A percentile compares a stretch with the other conserved stretches of the same genome.
Conservation (phyloP, 2,329 filamentous ascomycete genomes). For the Hymenotorrendiella dingleyae region DNA sequence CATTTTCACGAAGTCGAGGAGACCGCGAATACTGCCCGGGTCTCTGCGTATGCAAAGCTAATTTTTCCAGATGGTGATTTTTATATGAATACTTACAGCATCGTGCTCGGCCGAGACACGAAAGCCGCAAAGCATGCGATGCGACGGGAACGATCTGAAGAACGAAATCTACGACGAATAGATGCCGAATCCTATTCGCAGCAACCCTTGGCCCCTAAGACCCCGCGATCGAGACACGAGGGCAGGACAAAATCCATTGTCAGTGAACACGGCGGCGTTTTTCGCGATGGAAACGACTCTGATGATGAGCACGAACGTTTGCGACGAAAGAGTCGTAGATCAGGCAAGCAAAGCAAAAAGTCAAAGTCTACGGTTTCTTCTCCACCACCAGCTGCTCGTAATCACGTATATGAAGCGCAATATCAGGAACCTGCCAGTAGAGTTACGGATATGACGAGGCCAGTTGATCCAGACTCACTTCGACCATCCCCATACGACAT, state of each 20-base stretch:
- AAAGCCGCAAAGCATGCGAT: conserved; percentile 47
- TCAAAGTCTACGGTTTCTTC: conserved; percentile 42
- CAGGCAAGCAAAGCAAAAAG: conserved; percentile 22
- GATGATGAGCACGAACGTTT: conserved; percentile 46
- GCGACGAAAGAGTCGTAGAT: conserved; percentile 36
- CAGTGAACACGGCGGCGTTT: conserved; percentile 64
- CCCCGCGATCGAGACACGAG: conserved; percentile 37
- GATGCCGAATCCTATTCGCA: conserved; percentile 39
- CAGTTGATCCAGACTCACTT: conserved; percentile 53
- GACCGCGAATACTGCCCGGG: conserved; percentile 5
- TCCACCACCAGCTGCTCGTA: conserved; percentile 27
- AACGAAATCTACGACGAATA: conserved; percentile 40
- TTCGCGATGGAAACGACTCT: conserved; percentile 57
- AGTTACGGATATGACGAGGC: conserved; percentile 52
- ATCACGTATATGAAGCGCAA: conserved; percentile 35
- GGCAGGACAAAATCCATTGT: conserved; percentile 50
- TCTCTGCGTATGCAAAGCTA: conserved; percentile 49
- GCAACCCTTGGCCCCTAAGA: conserved; percentile 41
- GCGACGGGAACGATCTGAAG: conserved; percentile 42
- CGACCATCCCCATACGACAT: conserved; percentile 56
- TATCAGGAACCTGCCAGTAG: conserved; percentile 36
- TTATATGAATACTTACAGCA: conserved; percentile 69
- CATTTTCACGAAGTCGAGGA: conserved; percentile 6
- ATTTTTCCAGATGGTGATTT: conserved; percentile 71
- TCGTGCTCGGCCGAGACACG: conserved; percentile 68